Evolutionary conservation across 495 filamentous ascomycete genomes (phyloP).

Genomic region (Saxispiralis lemnorum): DNA sequence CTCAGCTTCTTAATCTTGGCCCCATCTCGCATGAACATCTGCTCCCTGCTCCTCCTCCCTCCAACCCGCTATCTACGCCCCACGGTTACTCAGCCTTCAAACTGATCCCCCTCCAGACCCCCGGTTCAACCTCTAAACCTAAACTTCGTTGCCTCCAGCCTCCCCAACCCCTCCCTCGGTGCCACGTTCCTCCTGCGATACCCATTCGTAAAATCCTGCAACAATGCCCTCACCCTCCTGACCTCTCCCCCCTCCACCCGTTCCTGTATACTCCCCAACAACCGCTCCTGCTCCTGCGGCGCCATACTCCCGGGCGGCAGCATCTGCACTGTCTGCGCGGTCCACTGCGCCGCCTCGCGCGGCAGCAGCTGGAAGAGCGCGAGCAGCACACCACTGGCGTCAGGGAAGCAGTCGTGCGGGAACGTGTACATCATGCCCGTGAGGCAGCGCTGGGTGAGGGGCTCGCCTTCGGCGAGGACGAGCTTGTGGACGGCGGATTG

Average conservation of each 20-base stretch:
- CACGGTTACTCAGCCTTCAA: too few species aligned
- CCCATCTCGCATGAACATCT: too few species aligned
- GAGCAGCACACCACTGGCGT: conserved; percentile 81
- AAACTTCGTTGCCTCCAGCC: conserved; percentile 70
- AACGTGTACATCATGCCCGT: conserved; percentile 99
- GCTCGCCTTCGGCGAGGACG: conserved; percentile 51
- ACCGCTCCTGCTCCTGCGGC: conserved; percentile 32
- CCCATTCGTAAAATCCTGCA: conserved; percentile 91
- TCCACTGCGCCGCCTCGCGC: conserved; percentile 55
- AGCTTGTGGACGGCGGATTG: conserved; percentile 51
- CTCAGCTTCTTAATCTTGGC: too few species aligned
- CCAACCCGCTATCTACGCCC: too few species aligned
- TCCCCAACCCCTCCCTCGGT: conserved; percentile 74
- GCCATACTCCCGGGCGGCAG: conserved; percentile 67
- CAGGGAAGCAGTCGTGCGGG: conserved; percentile 82
- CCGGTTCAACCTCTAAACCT: conserved; percentile 37
- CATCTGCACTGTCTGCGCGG: conserved; percentile 64
- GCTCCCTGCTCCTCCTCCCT: too few species aligned
- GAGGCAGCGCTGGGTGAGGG: conserved; percentile 65
- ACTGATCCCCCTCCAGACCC: neutral
- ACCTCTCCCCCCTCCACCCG: conserved; percentile 53
- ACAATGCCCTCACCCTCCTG: conserved; percentile 62
- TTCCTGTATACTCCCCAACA: conserved; percentile 29
- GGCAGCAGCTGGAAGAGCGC: conserved; percentile 77
- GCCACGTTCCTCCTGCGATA: conserved; percentile 89